Base-by-base conservation (phyloP, 1,139 yeast species). In the Zhuliangozyma blackwelliae region DNA sequence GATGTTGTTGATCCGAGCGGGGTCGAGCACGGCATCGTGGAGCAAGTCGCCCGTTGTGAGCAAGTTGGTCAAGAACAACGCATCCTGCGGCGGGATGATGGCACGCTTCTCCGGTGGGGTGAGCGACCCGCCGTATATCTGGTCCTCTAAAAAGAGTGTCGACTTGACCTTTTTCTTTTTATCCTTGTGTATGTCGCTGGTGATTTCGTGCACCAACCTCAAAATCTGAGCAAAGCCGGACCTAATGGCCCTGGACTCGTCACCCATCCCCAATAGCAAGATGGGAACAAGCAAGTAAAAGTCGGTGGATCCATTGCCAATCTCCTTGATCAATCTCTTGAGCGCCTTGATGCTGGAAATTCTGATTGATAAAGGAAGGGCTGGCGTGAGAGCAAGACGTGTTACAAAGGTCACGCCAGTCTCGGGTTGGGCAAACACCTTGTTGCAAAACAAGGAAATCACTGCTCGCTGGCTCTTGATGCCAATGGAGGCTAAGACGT, bases 21-120 rank as follows among this genome's bases (percentile, higher is more conserved):
- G 48, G 41, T 68, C 72, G 28, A 65, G 42, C 3, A 59, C 36
- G 6, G 57, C 47, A 38, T 68, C 73, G 22, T 58, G 54, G 20
- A 60, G 38, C 7, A 41, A 39, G 12, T 52, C 47, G 12, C 54
- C 56, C 19, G 40, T 38, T 5, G 39, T 34, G 32, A 85, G 57
- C n/a, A 66, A 55, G 2, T 63, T 58, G 21, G 79, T 46, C 53
- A 89, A 61, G 9, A 51, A 48, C 28, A 65, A 60, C 5, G 80
- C 78, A 53, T 87, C 95, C 37, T 77, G 75, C 34, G 89, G 83
- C 27, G 83, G 66, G 27, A 88, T 66, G 50, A 82, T 69, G 20
- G 83, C 77, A 34, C 70, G 45, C 50, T 61, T 43, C 57, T 63
- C 36, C 59, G 72, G 41, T 7, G 23, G 23, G 56, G 68, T 62